Percentiles rank a stretch among this genome's conserved stretches.
These are phyloP conservation scores for Thielaviopsis euricoi DNA, from an alignment of 2,329 filamentous ascomycete species.

Conservation along the genomic window DNA sequence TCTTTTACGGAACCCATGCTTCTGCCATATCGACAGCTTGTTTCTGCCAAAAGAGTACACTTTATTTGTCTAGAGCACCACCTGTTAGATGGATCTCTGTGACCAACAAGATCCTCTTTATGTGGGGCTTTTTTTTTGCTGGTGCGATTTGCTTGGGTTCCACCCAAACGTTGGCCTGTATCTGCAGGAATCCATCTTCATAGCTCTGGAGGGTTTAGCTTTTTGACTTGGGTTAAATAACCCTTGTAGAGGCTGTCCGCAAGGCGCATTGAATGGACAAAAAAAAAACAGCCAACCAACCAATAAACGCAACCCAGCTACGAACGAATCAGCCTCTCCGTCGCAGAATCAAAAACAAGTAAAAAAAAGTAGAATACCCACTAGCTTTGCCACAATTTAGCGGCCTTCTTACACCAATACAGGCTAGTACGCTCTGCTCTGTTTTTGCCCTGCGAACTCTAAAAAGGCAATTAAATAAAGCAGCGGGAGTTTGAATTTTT, in stretches of 20 bases:
- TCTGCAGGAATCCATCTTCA: neutral
- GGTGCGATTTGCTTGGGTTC: too few species aligned
- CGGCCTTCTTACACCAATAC: neutral
- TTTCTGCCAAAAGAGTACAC: neutral
- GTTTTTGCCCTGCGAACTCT: neutral
- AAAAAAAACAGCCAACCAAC: neutral
- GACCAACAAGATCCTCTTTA: neutral
- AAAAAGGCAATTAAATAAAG: neutral
- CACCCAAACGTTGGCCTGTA: neutral
- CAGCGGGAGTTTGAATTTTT: too few species aligned
- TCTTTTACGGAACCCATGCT: constrained; percentile 11
- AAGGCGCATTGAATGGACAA: too few species aligned
- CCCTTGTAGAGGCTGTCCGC: neutral
- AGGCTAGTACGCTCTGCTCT: too few species aligned
- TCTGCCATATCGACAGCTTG: neutral
- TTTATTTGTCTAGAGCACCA: neutral
- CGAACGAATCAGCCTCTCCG: neutral
- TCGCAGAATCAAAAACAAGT: too few species aligned
- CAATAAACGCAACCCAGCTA: neutral
- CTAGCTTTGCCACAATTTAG: neutral
- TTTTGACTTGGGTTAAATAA: neutral
- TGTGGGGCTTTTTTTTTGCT: neutral
- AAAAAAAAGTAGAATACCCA: too few species aligned
- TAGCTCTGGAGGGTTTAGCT: neutral
- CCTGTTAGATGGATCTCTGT: neutral